Evolutionary conservation across 192 early-diverging fungal genomes (phyloP).

Genomic region (Umbelopsis vinacea): DNA sequence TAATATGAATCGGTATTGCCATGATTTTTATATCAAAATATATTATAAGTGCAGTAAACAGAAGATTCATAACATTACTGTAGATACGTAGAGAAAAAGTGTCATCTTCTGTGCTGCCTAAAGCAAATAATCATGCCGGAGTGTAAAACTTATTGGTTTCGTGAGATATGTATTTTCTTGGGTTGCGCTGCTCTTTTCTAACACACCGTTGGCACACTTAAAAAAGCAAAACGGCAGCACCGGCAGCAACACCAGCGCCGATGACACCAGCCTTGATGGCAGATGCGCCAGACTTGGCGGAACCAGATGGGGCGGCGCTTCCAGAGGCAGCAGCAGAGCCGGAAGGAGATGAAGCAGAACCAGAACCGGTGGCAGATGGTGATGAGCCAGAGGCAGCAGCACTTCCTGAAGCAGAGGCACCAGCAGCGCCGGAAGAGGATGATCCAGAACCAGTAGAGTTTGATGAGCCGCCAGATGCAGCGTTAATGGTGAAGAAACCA

Average conservation of each 20-base stretch:
- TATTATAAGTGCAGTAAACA: too few species aligned
- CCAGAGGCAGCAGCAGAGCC: not conserved
- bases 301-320: not conserved
- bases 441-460: constrained; percentile 23
- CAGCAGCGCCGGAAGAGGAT: not conserved
- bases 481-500: constrained; percentile 36
- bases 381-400: constrained; percentile 5
- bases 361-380: not conserved
- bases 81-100: too few species aligned
- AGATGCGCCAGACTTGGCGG: not conserved
- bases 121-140: too few species aligned
- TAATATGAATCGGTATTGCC: too few species aligned
- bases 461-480: not conserved
- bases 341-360: not conserved
- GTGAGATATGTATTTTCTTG: not conserved
- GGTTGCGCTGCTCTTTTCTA: too few species aligned
- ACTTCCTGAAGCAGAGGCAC: not conserved
- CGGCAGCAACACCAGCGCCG: constrained; percentile 30
- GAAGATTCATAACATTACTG: too few species aligned
- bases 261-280: constrained; percentile 23
- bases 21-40: too few species aligned
- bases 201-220: not conserved
- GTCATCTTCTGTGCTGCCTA: too few species aligned
- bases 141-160: too few species aligned
- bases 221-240: constrained; percentile 29